Percentiles rank a stretch among this genome's conserved stretches.
Conservation (phyloP, 345 rosid genomes). For the Acer negundo region DNA sequence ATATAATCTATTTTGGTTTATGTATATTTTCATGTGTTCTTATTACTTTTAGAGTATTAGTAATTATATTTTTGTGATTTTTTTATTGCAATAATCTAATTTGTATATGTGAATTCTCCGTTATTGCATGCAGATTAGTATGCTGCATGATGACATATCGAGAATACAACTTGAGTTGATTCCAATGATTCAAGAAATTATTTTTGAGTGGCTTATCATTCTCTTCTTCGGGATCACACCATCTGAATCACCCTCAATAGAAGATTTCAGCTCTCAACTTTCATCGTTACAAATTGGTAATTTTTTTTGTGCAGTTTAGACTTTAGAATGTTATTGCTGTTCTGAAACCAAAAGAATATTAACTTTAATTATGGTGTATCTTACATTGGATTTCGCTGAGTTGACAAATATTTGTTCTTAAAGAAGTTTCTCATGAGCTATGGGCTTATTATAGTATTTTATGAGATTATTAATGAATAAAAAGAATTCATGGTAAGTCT, state of each 20-base stretch:
- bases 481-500: not conserved
- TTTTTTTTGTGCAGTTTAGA: slow-evolving; percentile 25
- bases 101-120: not conserved
- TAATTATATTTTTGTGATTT: not conserved
- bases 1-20: not conserved
- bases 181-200: slow-evolving; percentile 85
- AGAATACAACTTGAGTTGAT: slow-evolving; percentile 80
- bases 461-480: too few species aligned
- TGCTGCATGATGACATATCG: slow-evolving; percentile 64
- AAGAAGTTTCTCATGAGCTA: not conserved
- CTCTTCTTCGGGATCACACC: slow-evolving; percentile 71
- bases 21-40: not conserved
- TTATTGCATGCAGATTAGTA: slow-evolving; percentile 56
- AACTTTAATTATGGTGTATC: not conserved
- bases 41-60: not conserved
- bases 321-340: not conserved
- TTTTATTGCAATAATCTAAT: not conserved
- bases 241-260: slow-evolving; percentile 67
- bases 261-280: slow-evolving; percentile 89
- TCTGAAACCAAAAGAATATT: not conserved
- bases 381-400: not conserved
- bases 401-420: not conserved
- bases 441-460: too few species aligned
- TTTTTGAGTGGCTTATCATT: slow-evolving; percentile 85
- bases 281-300: slow-evolving; percentile 88